Evolutionary conservation across 148 eudicot genomes (phyloP), one percentile per base, ranked within the genome.

Genomic region (Nyssa sinensis): DNA sequence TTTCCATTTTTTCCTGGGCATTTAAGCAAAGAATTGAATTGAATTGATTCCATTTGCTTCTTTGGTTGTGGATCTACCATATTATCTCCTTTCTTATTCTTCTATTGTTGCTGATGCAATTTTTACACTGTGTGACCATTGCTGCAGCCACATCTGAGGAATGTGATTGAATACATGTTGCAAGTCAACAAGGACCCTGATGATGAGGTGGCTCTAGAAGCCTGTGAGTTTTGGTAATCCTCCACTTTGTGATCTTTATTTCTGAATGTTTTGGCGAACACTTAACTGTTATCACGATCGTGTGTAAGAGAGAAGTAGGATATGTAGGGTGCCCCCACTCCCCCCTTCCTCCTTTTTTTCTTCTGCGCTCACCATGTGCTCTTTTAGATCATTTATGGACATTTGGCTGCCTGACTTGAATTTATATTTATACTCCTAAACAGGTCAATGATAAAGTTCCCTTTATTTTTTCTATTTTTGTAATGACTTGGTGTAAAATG

Each of bases 201-300:
- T 74, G 96, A 90, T 30, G 99, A 95, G 82, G 99, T 95, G 60
- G 88, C 99, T 29, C 99, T 95, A 77, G 99, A 95, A 89, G 93
- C 99, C 69, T 95, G 99, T 88, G 99, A 95, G 82, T 92, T 95
- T 84, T 95, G 99, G 99, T 95, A 86, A 64, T 76, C 12, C 49
- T 69, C 34, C 30, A 21, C 32, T 60, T 19, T 65, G 39, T 31
- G 28, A 39, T 31, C 14, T 58, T 44, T 7, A 13, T 57, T 37
- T 31, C n/a, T n/a, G n/a, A n/a, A n/a, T 28, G 31, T 24, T 4
- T 25, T 69, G 51, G 28, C 35, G n/a, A 69, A 59, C 68, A 57
- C 14, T 33, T 62, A 35, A 10, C 13, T 12, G 7, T 32, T 12
- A 31, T 70, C 29, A 35, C 37, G 23, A 41, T 35, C 28, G 25